Conservation (phyloP, 192 early-diverging fungal genomes). For the Thamnidium elegans region DNA sequence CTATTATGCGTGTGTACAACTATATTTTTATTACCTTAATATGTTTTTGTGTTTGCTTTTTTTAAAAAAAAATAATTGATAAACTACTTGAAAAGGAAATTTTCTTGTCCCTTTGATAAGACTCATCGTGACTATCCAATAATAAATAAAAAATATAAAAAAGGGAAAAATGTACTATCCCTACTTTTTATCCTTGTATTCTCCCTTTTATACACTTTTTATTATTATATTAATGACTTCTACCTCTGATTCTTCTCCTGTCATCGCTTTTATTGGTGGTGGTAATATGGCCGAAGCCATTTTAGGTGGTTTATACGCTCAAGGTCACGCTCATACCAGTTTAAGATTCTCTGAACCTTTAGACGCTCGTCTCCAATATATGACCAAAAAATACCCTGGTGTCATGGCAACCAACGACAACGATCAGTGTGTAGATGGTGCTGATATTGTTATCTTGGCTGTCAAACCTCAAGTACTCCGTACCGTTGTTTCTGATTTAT, state of each 20-base stretch:
- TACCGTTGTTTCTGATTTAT: constrained; percentile 54
- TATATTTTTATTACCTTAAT: too few species aligned
- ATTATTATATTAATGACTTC: too few species aligned
- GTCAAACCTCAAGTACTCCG: constrained; percentile 91
- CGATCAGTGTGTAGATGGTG: constrained; percentile 55
- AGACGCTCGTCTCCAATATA: constrained; percentile 57
- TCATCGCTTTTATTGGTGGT: constrained; percentile 79
- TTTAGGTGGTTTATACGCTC: constrained; percentile 79
- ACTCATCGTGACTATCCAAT: too few species aligned
- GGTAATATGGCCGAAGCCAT: constrained; percentile 97
- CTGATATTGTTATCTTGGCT: constrained; percentile 80
- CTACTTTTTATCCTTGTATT: too few species aligned
- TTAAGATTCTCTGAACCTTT: constrained; percentile 82
- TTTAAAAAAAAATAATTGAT: too few species aligned
- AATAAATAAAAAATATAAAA: too few species aligned
- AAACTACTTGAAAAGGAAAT: too few species aligned
- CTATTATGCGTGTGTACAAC: too few species aligned
- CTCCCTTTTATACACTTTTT: too few species aligned
- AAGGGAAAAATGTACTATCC: too few species aligned
- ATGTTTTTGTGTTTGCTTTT: too few species aligned
- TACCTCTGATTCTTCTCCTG: constrained; percentile 2
- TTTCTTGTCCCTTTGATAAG: too few species aligned
- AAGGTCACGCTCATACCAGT: constrained; percentile 61
- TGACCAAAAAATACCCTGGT: constrained; percentile 59
- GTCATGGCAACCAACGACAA: constrained; percentile 62